Percentiles rank a stretch among this genome's conserved stretches.
These are phyloP conservation scores for Mallotus nudiflorus DNA, from an alignment of 345 rosid genomes.

Conservation along the genomic window DNA sequence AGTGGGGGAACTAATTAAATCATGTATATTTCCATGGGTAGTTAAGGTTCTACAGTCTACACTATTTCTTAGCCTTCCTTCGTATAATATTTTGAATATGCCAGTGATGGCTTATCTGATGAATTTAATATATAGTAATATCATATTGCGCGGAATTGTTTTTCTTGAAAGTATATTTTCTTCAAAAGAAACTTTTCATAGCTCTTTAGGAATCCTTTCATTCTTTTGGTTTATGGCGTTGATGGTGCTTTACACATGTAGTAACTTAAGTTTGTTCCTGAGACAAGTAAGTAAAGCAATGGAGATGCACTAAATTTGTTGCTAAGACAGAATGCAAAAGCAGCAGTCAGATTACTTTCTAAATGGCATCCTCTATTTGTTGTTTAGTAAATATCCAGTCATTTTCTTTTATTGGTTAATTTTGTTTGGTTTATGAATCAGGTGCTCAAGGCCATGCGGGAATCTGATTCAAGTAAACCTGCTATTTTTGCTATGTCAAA, in stretches of 20 bases:
- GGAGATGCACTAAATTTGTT: background rate
- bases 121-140: background rate
- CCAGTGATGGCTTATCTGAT: background rate
- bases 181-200: background rate
- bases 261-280: background rate
- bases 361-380: background rate
- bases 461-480: conserved; percentile 79
- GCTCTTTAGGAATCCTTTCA: too few relatives aligned
- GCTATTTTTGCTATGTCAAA: conserved; percentile 99
- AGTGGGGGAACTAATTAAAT: background rate
- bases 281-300: too few relatives aligned
- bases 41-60: background rate
- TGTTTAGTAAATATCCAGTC: background rate
- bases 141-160: background rate
- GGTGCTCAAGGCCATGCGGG: conserved; percentile 92
- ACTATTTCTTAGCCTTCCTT: background rate
- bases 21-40: background rate
- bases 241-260: too few relatives aligned
- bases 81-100: background rate
- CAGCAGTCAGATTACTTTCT: background rate
- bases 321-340: background rate
- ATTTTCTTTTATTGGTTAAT: conserved; percentile 9
- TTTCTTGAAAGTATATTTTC: background rate
- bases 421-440: conserved; percentile 34
- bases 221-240: background rate